Conservation (phyloP, 163 green algal genomes). For the Scenedesmus sp. region DNA sequence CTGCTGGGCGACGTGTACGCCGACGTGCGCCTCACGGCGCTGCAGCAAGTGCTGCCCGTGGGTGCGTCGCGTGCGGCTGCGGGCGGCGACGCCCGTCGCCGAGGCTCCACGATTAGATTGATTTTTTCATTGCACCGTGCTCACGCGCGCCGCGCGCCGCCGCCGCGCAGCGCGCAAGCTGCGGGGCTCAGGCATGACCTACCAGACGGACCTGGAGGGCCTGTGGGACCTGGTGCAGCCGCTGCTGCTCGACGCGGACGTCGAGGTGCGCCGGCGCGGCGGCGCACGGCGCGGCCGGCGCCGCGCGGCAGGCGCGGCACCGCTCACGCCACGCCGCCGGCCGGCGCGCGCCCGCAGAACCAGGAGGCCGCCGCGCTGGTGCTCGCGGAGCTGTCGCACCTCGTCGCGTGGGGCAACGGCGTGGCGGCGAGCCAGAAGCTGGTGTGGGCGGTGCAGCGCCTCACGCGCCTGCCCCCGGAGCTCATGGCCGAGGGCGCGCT, state of each 20-base stretch:
- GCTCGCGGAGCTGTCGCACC: slow-evolving; percentile 27
- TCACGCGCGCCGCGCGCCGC: too few relatives aligned
- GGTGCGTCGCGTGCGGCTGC: not conserved
- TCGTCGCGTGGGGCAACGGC: slow-evolving; percentile 22
- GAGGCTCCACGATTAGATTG: too few relatives aligned
- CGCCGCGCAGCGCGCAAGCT: slow-evolving; percentile 3
- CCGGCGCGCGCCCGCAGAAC: slow-evolving; percentile 9
- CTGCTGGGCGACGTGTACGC: slow-evolving; percentile 38
- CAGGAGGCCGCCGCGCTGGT: slow-evolving; percentile 23
- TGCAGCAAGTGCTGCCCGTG: slow-evolving; percentile 32
- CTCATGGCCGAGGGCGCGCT: not conserved
- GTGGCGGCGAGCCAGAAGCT: slow-evolving; percentile 36
- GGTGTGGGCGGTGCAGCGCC: slow-evolving; percentile 21
- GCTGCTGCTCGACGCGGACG: slow-evolving; percentile 44
- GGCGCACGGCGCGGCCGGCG: not conserved
- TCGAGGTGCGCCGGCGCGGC: not conserved
- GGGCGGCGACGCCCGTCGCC: too few relatives aligned
- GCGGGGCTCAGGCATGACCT: not conserved
- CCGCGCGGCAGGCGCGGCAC: not conserved
- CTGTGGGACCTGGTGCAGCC: slow-evolving; percentile 32
- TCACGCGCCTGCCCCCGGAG: slow-evolving; percentile 11
- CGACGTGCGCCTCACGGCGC: slow-evolving; percentile 33
- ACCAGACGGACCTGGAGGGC: slow-evolving; percentile 10
- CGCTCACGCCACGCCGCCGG: not conserved
- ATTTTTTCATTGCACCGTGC: not conserved